Conservation (phyloP, 2,329 filamentous ascomycete species). For the Diaporthe velutina region DNA sequence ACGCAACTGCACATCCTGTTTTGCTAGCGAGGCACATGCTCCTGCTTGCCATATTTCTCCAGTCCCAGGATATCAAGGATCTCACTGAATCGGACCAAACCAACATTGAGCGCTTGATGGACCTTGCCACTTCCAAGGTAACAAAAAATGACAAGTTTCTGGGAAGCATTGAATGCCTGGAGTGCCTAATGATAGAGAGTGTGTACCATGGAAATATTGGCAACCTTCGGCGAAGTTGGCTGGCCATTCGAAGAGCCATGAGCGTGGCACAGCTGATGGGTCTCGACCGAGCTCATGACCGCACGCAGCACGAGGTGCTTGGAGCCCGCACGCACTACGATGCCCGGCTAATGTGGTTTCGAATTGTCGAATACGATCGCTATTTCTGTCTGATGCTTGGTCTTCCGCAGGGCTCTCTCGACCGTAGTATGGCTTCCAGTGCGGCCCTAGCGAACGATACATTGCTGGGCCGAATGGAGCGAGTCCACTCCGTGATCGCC, state of each 20-base stretch:
- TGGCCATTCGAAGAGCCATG: conserved; percentile 57
- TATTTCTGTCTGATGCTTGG: conserved; percentile 18
- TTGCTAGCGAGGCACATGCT: conserved; percentile 52
- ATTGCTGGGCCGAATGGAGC: conserved; percentile 47
- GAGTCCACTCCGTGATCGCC: conserved; percentile 47
- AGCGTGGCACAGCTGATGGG: conserved; percentile 37
- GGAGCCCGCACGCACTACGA: not conserved
- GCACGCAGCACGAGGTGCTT: not conserved
- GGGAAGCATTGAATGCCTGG: conserved; percentile 58
- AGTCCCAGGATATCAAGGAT: conserved; percentile 37
- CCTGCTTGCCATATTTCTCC: conserved; percentile 49
- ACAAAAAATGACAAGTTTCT: conserved; percentile 61
- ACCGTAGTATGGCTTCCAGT: not conserved
- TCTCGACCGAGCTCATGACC: not conserved
- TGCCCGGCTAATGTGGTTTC: conserved; percentile 32
- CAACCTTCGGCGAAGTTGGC: conserved; percentile 58
- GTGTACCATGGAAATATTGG: conserved; percentile 60
- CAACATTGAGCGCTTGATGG: conserved; percentile 40
- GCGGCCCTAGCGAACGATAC: not conserved
- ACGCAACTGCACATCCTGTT: conserved; percentile 56
- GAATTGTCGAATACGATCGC: conserved; percentile 1
- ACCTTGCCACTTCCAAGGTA: conserved; percentile 52
- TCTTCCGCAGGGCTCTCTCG: not conserved
- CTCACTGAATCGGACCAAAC: not conserved
- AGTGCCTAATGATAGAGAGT: conserved; percentile 60